A percentile compares a stretch with the other conserved stretches of the same genome.
phyloP scores from a whole-genome alignment of 139 green algal genomes.

The Closterium sp. region DNA sequence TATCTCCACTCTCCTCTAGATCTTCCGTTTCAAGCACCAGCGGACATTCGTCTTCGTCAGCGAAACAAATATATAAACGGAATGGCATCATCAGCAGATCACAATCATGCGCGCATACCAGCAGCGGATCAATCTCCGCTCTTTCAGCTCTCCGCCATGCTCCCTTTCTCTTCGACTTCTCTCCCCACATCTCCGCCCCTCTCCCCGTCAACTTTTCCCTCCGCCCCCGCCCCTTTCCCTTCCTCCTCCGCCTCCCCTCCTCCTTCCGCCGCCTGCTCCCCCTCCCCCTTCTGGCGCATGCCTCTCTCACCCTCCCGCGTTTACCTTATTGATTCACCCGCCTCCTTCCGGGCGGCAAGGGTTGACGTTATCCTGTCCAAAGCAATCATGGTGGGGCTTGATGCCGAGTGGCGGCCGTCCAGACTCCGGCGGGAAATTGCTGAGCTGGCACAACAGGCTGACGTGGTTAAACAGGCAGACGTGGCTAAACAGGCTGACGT shows the following conservation, averaged over 20 bases:
- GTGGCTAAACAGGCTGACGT: not conserved
- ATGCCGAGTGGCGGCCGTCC: constrained; percentile 31
- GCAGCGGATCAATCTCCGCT: not conserved
- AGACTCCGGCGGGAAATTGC: not conserved
- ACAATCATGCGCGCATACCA: not conserved
- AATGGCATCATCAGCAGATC: not conserved
- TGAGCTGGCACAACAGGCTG: not conserved
- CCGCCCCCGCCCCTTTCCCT: not conserved
- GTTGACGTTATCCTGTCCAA: constrained; percentile 2
- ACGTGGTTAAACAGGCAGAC: not conserved
- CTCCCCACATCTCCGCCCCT: not conserved
- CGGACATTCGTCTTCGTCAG: not conserved
- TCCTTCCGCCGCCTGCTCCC: not conserved
- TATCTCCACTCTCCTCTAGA: too few relatives aligned
- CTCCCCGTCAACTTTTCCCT: not conserved
- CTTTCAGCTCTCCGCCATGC: not conserved
- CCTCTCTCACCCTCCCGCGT: constrained; percentile 12
- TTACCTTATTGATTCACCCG: constrained; percentile 19
- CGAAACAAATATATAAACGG: not conserved
- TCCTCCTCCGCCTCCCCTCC: not conserved
- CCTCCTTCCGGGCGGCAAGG: not conserved
- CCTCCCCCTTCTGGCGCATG: constrained; percentile 5
- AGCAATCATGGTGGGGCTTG: constrained; percentile 19
- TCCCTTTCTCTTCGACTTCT: not conserved
- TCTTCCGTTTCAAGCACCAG: not conserved